Evolutionary conservation across 2,329 filamentous ascomycete species (phyloP), one percentile per base, ranked within the genome.

Genomic region (Microcera coccophila): DNA sequence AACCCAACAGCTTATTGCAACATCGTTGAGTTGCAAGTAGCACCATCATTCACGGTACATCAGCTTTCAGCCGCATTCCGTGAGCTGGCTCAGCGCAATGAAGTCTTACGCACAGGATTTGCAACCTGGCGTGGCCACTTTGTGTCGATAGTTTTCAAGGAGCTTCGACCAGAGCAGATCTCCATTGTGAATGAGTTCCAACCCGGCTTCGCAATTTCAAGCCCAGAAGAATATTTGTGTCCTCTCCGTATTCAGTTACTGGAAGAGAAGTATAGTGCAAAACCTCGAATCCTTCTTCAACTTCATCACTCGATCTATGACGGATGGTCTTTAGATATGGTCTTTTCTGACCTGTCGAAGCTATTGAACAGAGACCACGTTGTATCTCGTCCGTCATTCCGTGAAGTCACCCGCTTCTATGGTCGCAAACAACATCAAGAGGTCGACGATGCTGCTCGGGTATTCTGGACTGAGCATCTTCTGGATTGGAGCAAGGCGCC

Each of bases 271-370:
- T 15, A 51, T 15, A 16, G 21, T 8, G 38, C 58, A 4, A 41
- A 59, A 3, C 55, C 59, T 22, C 53, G 68, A 8, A 38, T 61
- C 4, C 63, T 78, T 10, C 40, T 87, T 34, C 73, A 84, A 11
- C 70, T 94, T 0, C 90, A 95, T 59, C 90, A 96, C 64, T 82
- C 87, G 1, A 62, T 94, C 1, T 96, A 95, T 58, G 90, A 96
- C 62, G 90, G 90, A n/a, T 96, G 90, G 90, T 90, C 89, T 0
- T 76, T 90, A 58, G 85, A 95, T 39, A 70, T 91, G 21, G 64
- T 94, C 0, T 54, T 87, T 12, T 68, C 75, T 19, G 88, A 95
- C 60, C 66, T 95, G 4, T 71, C 76, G 4, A 57, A 55, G 0
- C 51, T 85, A 2, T 55, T 85, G 0, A 40, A 38, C 39, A 20